Base-by-base conservation (phyloP, 202 grass and related monocot species). In the Cymbopogon flexuosus region DNA sequence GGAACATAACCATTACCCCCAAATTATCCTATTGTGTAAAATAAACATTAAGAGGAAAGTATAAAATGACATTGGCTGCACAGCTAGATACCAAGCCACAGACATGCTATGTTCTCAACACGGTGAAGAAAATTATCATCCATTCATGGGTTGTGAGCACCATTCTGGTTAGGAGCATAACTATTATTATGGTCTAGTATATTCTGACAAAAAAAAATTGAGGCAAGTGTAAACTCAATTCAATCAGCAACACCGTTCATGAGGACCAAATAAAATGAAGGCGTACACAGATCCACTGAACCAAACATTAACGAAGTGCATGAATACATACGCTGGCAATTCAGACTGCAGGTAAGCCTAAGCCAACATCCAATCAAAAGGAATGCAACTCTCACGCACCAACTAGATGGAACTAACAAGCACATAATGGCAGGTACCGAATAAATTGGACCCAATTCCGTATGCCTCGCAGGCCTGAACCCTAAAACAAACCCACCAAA, bases 401-500 rank as follows among this genome's bases (percentile, higher is more conserved):
- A 73, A 33, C 1, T 8, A 78, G 4, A 62, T 21, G 54, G 14
- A 57, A 46, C 10, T 45, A 31, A 42, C 52, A 70, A 10, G 58
- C 14, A 23, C 29, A 47, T 30, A 43, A 42, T 34, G 8, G 39
- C 23, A 56, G 8, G 0, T 56, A 56, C 18, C n/a, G 8, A 56
- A 8, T n/a, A 56, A 21, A 21, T 3, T 56, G 49, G 14, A 18
- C 41, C 14, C 1, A 18, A 8, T 23, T 33, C 7, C 4, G 18
- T 21, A 47, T 30, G n/a, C 68, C 14, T 22, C 47, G 12, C 3
- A 63, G 15, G 36, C 42, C 57, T 27, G 21, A 88, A 82, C 75
- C 79, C 77, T 79, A 73, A 13, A 57, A 18, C 27, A 52, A 75
- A 52, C 34, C 3, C 62, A 40, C 76, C 35, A 82, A 75, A 64